phyloP scores from a whole-genome alignment of 148 eudicot genomes.

The Silene uniflora region DNA sequence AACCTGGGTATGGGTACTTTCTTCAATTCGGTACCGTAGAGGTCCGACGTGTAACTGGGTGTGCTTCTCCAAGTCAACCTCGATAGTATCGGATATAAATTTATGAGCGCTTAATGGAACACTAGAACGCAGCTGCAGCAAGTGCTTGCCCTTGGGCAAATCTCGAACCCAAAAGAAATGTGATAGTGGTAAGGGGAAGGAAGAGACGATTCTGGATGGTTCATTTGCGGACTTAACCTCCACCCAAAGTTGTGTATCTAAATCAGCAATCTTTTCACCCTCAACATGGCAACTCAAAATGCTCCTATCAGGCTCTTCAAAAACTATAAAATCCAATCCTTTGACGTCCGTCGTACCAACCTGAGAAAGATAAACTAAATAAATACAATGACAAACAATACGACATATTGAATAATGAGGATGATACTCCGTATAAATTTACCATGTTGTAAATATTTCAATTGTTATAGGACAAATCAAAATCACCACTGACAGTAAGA shows the following conservation, averaged over 20 bases:
- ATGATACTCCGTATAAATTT: neutral
- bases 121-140: constrained; percentile 71
- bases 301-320: constrained; percentile 82
- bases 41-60: constrained; percentile 74
- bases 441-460: neutral
- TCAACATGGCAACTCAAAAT: constrained; percentile 81
- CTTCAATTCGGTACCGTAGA: constrained; percentile 58
- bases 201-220: constrained; percentile 66
- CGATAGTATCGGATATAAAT: constrained; percentile 75
- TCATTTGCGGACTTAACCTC: constrained; percentile 77
- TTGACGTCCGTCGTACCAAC: constrained; percentile 71
- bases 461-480: neutral
- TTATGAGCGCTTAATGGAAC: constrained; percentile 55
- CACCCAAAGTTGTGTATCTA: constrained; percentile 71
- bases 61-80: constrained; percentile 75
- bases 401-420: neutral
- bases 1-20: constrained; percentile 79
- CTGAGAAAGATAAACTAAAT: constrained; percentile 26
- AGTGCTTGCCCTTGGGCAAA: constrained; percentile 75
- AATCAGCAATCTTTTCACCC: constrained; percentile 54
- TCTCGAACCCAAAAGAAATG: constrained; percentile 92
- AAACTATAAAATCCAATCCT: constrained; percentile 72
- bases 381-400: neutral
- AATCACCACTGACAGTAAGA: neutral
- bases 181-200: constrained; percentile 79